phyloP scores from a whole-genome alignment of 306 rosid species.

The Cercis canadensis region DNA sequence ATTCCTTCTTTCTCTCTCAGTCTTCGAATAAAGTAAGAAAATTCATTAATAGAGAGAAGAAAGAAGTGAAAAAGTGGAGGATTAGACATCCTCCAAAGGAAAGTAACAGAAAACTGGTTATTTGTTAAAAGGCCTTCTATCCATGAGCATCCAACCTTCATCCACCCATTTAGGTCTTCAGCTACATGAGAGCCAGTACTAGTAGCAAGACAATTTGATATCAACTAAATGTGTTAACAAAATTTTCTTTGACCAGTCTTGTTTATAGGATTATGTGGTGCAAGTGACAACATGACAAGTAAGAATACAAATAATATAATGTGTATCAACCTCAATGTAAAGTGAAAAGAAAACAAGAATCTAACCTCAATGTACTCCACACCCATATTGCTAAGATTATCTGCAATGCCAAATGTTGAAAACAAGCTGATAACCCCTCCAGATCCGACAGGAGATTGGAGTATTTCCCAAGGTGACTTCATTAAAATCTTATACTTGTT shows the following conservation, averaged over 20 bases:
- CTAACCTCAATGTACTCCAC: slow-evolving; percentile 85
- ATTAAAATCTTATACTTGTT: slow-evolving; percentile 70
- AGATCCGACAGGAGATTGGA: slow-evolving; percentile 80
- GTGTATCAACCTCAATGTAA: not conserved
- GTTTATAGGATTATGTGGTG: slow-evolving; percentile 8
- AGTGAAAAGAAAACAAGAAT: slow-evolving; percentile 9
- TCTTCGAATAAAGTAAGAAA: too few species aligned
- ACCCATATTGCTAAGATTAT: slow-evolving; percentile 65
- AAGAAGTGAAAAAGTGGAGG: too few species aligned
- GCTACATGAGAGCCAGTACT: slow-evolving; percentile 3
- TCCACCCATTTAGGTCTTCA: slow-evolving; percentile 26
- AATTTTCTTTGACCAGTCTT: not conserved
- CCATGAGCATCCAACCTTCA: slow-evolving; percentile 17
- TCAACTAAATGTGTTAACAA: not conserved
- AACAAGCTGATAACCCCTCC: slow-evolving; percentile 83
- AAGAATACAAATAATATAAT: not conserved
- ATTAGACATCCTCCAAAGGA: too few species aligned
- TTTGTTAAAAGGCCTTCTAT: too few species aligned
- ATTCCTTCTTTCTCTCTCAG: too few species aligned
- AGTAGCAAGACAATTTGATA: slow-evolving; percentile 4
- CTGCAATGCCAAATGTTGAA: slow-evolving; percentile 60
- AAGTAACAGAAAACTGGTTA: too few species aligned
- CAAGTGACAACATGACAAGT: not conserved
- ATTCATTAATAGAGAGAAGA: too few species aligned
- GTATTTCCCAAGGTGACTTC: slow-evolving; percentile 97